Percentiles rank a stretch among this genome's conserved stretches.
Conservation (phyloP, 2,329 filamentous ascomycete genomes). For the Hypoxylon sp. region DNA sequence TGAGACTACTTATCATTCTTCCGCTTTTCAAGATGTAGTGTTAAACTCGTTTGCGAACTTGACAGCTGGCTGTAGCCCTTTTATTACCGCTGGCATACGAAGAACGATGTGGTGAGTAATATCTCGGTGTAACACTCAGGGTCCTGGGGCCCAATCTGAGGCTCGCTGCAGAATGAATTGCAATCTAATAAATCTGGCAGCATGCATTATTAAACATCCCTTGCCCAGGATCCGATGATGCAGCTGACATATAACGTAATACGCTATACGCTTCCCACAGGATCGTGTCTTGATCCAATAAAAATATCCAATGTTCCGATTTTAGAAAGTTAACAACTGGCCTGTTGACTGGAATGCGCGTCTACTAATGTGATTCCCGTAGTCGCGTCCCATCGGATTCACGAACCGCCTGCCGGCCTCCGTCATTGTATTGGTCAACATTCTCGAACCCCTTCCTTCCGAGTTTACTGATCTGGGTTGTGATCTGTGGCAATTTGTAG, state of each 20-base stretch:
- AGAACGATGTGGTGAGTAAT: not conserved
- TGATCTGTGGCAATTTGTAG: slow-evolving; percentile 35
- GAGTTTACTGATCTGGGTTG: slow-evolving; percentile 38
- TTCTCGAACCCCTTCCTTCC: slow-evolving; percentile 34
- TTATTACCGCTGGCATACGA: not conserved
- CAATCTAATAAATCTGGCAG: slow-evolving; percentile 38
- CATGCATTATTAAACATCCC: slow-evolving; percentile 36
- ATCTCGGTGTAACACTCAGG: slow-evolving; percentile 34
- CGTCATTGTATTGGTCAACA: slow-evolving; percentile 28
- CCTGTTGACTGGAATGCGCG: slow-evolving; percentile 4
- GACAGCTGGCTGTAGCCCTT: not conserved
- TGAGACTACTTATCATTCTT: not conserved
- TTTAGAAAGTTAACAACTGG: slow-evolving; percentile 20
- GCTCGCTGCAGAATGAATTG: slow-evolving; percentile 26
- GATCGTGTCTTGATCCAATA: slow-evolving; percentile 16
- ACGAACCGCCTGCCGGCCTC: slow-evolving; percentile 27
- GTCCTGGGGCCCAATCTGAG: slow-evolving; percentile 33
- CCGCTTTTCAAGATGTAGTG: not conserved
- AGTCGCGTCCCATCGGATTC: slow-evolving; percentile 13
- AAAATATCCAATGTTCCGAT: slow-evolving; percentile 8
- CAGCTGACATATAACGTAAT: slow-evolving; percentile 12
- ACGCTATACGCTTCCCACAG: slow-evolving; percentile 13
- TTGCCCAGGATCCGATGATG: not conserved
- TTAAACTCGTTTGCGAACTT: not conserved
- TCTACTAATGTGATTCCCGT: not conserved